Conservation (phyloP, 1,284 basidiomycete genomes). For the Moesziomyces parantarcticus region DNA sequence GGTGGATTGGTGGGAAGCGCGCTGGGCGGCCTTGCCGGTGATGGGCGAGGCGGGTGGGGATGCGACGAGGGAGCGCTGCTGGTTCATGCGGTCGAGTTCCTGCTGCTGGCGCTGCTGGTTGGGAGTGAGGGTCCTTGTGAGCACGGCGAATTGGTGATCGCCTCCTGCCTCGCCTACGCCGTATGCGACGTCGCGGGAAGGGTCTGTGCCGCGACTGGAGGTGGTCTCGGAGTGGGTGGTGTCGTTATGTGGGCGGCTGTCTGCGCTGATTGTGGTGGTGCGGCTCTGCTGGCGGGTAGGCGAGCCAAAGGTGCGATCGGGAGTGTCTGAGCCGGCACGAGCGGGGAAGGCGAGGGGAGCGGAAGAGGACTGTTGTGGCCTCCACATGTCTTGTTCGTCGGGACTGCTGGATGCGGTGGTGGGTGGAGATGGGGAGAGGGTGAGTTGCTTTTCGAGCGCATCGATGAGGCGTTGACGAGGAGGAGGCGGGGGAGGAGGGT, state of each 20-base stretch:
- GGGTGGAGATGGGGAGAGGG: constrained; percentile 5
- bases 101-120: constrained; percentile 19
- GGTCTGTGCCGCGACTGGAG: constrained; percentile 22
- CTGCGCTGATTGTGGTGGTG: constrained; percentile 4
- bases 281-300: constrained; percentile 12
- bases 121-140: constrained; percentile 13
- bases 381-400: constrained; percentile 18
- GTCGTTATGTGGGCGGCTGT: constrained; percentile 2
- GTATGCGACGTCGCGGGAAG: constrained; percentile 15
- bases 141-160: constrained; percentile 10
- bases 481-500: too few species aligned
- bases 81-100: constrained; percentile 25
- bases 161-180: constrained; percentile 34
- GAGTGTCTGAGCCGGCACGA: constrained; percentile 9
- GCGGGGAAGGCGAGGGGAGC: constrained; percentile 6
- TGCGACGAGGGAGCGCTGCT: constrained; percentile 10
- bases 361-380: neutral
- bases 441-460: constrained; percentile 17
- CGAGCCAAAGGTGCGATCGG: constrained; percentile 25
- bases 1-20: constrained; percentile 27
- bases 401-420: neutral
- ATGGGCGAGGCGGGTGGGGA: constrained; percentile 8
- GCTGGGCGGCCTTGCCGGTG: constrained; percentile 5
- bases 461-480: constrained; percentile 17
- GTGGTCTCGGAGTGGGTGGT: constrained; percentile 19